Conservation (phyloP, 805 yeast genomes). For the Komagataella kurtzmanii region DNA sequence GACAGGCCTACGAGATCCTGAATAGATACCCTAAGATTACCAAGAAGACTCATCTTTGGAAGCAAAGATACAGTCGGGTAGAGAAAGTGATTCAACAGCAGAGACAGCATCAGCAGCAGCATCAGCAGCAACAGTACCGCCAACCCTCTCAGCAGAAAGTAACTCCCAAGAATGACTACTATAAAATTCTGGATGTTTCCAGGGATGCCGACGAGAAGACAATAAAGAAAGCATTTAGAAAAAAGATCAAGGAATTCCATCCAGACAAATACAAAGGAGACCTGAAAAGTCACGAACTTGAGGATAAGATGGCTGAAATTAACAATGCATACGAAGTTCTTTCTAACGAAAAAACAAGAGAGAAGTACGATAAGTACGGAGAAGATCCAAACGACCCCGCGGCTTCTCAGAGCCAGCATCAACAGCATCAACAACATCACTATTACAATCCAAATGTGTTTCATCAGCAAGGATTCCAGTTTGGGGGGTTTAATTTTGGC, state of each 20-base stretch:
- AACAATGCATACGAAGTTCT: slow-evolving; percentile 88
- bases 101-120: slow-evolving; percentile 23
- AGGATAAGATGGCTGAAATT: slow-evolving; percentile 78
- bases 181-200: slow-evolving; percentile 60
- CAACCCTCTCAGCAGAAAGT: slow-evolving; percentile 8
- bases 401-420: slow-evolving; percentile 2
- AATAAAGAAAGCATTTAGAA: slow-evolving; percentile 71
- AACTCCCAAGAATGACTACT: slow-evolving; percentile 44
- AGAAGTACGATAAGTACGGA: slow-evolving; percentile 41
- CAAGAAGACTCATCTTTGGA: slow-evolving; percentile 9
- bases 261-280: slow-evolving; percentile 74
- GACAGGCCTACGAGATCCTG: slow-evolving; percentile 7
- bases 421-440: slow-evolving; percentile 4
- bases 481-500: not conserved
- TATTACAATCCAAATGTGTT: not conserved
- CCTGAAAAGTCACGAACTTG: slow-evolving; percentile 52
- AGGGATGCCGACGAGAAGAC: slow-evolving; percentile 56
- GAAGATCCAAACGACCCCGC: slow-evolving; percentile 12
- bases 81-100: slow-evolving; percentile 34
- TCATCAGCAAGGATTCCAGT: not conserved
- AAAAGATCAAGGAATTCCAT: slow-evolving; percentile 68
- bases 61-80: slow-evolving; percentile 25
- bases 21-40: slow-evolving; percentile 3
- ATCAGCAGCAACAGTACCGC: slow-evolving; percentile 11
- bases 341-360: slow-evolving; percentile 48